Conservation (phyloP, 768 basidiomycete genomes). For the Mycena crocata region DNA sequence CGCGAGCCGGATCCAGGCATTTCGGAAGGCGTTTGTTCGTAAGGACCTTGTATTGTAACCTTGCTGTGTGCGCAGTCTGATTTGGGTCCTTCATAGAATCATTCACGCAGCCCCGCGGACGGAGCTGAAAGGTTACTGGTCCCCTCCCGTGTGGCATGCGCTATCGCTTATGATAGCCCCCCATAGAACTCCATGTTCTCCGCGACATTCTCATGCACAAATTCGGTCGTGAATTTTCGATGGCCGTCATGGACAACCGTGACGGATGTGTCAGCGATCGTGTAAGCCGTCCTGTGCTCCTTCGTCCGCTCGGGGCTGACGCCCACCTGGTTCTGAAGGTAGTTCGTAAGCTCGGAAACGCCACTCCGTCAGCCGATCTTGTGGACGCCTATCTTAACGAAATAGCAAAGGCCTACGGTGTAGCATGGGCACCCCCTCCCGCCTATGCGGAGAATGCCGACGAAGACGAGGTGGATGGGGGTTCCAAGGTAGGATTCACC, state of each 20-base stretch:
- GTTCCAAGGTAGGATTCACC: conserved; percentile 52
- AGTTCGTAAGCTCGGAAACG: conserved; percentile 74
- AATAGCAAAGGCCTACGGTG: conserved; percentile 89
- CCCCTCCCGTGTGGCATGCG: background rate
- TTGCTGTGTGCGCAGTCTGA: conserved; percentile 17
- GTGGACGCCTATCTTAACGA: conserved; percentile 91
- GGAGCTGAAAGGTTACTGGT: conserved; percentile 80
- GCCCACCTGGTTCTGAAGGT: conserved; percentile 59
- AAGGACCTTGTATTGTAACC: conserved; percentile 25
- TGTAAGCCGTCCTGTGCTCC: conserved; percentile 56
- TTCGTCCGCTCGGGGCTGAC: conserved; percentile 17
- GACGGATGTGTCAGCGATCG: conserved; percentile 86
- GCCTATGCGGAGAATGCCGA: conserved; percentile 27
- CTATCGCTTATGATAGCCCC: conserved; percentile 15
- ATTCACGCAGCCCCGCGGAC: conserved; percentile 93
- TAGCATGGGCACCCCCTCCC: conserved; percentile 68
- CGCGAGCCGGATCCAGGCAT: conserved; percentile 91
- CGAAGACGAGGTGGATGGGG: conserved; percentile 46
- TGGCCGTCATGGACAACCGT: conserved; percentile 88
- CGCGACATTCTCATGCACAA: conserved; percentile 97
- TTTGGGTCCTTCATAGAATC: conserved; percentile 59
- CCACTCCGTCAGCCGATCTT: conserved; percentile 77
- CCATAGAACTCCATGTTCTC: conserved; percentile 86
- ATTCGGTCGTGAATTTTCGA: conserved; percentile 91
- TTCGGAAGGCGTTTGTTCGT: conserved; percentile 80